Evolutionary conservation across 495 filamentous ascomycete genomes (phyloP), one percentile per base, ranked within the genome.

Genomic region (Xylaria telfairii): DNA sequence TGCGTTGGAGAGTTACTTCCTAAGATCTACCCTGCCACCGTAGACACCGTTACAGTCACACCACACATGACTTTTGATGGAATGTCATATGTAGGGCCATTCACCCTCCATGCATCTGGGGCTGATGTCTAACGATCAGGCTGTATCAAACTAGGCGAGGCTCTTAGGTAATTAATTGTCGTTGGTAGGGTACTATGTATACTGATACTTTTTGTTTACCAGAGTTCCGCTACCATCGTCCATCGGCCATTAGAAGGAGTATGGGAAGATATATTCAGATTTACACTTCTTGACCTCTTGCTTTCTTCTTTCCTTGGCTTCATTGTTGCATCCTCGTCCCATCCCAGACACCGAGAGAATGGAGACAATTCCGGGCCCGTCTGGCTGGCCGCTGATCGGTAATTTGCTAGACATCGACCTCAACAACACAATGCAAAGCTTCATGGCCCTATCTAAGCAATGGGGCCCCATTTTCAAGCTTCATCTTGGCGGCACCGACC

Each of bases 351-450:
- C 0, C 2, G 42, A 46, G 17, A 62, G 44, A 1, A 62, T 62
- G 59, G 59, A 62, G 34, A 30, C 77, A 0, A 77, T 81, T 42
- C 79, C 79, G 15, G 77, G 72, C 26, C 78, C 79, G 0, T 69
- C 60, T 32, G 71, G 71, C 12, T 65, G 75, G 66, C 77, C 77
- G 21, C 56, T 81, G 10, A 66, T 81, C 5, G 80, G 78, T 1
- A 78, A 79, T 39, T 62, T 81, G 13, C 61, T 60, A 1, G 73
- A 79, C 4, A 67, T 81, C 47, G 73, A 79, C 44, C 54, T 71
- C 26, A 74, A 78, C 21, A 74, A 75, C 21, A 46, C 76, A 9
- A 46, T 75, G 32, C 32, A 42, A 10, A 73, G 74, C 1, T 65
- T 79, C 13, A 34, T 28, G 46, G 26, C 19, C 17, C 70, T 81